phyloP scores from a whole-genome alignment of 495 filamentous ascomycete genomes.

The Penicillium steckii region DNA sequence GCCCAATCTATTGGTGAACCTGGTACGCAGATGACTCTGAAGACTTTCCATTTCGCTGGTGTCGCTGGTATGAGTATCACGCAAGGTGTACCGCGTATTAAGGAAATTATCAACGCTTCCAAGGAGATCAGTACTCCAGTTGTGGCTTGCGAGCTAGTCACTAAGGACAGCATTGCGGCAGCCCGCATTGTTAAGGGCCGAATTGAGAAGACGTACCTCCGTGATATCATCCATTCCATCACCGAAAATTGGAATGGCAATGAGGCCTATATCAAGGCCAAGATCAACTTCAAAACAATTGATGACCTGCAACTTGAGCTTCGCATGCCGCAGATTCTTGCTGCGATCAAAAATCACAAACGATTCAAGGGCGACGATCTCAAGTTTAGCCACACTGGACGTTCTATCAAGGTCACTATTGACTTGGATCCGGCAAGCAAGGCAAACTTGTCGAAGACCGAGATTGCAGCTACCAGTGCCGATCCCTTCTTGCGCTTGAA shows the following conservation, averaged over 20 bases:
- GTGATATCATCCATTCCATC: slow-evolving; percentile 66
- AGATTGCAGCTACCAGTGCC: slow-evolving; percentile 51
- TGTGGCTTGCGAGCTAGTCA: slow-evolving; percentile 78
- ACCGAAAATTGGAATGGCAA: slow-evolving; percentile 79
- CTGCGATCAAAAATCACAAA: slow-evolving; percentile 71
- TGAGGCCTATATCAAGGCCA: slow-evolving; percentile 69
- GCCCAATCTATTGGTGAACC: slow-evolving; percentile 98
- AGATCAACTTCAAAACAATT: slow-evolving; percentile 75
- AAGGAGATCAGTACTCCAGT: slow-evolving; percentile 91
- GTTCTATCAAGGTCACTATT: slow-evolving; percentile 57
- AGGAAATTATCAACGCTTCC: slow-evolving; percentile 99
- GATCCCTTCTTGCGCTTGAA: slow-evolving; percentile 82
- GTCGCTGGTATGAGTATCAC: slow-evolving; percentile 99
- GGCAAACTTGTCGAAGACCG: slow-evolving; percentile 51
- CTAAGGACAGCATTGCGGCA: slow-evolving; percentile 63
- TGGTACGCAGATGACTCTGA: slow-evolving; percentile 98
- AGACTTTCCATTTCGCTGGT: slow-evolving; percentile 99
- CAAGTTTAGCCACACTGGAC: slow-evolving; percentile 41
- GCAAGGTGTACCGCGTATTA: slow-evolving; percentile 97
- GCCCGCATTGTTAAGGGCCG: slow-evolving; percentile 86
- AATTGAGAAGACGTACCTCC: slow-evolving; percentile 66
- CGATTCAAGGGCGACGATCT: slow-evolving; percentile 70
- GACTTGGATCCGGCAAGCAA: slow-evolving; percentile 57
- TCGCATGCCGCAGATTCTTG: slow-evolving; percentile 61
- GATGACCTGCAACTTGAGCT: slow-evolving; percentile 77